A percentile compares a stretch with the other conserved stretches of the same genome.
These are phyloP conservation scores for Aspergillus aculeatinus DNA, from an alignment of 2,329 filamentous ascomycete genomes.

Conservation along the genomic window DNA sequence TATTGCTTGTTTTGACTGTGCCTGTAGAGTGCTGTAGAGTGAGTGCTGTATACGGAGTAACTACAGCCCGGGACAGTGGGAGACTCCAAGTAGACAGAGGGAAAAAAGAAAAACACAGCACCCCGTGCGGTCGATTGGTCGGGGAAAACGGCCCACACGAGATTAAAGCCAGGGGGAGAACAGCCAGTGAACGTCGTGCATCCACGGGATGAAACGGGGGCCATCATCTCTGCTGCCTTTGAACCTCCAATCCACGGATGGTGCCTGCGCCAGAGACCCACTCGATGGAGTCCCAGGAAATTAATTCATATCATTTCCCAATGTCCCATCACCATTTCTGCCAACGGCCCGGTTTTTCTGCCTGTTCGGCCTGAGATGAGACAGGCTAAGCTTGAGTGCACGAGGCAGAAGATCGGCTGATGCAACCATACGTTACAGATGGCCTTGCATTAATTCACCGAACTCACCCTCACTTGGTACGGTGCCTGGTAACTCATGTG, in stretches of 20 bases:
- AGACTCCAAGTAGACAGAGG: too few species aligned
- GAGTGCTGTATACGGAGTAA: neutral
- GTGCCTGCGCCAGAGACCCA: conserved; percentile 13
- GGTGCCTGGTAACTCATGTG: conserved; percentile 5
- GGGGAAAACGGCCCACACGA: neutral
- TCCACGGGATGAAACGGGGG: conserved; percentile 12
- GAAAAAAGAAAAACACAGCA: neutral
- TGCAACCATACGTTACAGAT: neutral
- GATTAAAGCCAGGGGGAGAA: conserved; percentile 4
- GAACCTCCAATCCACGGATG: conserved; percentile 10
- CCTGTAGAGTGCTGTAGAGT: neutral
- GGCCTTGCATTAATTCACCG: too few species aligned
- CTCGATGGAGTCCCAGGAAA: neutral
- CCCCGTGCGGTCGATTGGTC: neutral
- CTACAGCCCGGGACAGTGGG: neutral
- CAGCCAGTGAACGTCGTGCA: conserved; percentile 4
- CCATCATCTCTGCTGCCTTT: conserved; percentile 2
- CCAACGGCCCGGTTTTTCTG: too few species aligned
- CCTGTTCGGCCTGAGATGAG: neutral
- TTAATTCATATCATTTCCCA: conserved; percentile 8
- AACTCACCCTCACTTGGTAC: neutral
- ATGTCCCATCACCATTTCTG: neutral
- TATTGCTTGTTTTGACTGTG: neutral
- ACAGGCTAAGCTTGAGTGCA: neutral
- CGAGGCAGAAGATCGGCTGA: neutral